Conservation (phyloP, 129 eudicot species). For the Arctium lappa region DNA sequence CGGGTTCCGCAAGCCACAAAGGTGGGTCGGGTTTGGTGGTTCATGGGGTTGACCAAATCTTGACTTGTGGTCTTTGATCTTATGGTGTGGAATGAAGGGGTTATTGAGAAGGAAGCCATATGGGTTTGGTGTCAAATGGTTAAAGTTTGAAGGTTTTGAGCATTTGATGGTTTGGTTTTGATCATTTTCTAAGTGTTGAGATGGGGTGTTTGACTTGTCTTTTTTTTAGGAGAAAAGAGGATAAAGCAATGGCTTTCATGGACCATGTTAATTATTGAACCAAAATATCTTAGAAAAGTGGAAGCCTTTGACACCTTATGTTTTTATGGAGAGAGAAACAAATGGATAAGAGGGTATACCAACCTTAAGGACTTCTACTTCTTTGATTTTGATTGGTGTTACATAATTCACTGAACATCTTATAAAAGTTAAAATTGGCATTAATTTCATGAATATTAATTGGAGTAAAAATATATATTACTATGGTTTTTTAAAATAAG, state of each 20-base stretch:
- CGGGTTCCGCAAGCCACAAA: constrained; percentile 35
- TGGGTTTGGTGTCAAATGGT: constrained; percentile 23
- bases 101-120: constrained; percentile 54
- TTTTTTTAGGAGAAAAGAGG: constrained; percentile 23
- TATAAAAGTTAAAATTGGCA: background rate
- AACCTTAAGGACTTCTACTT: background rate
- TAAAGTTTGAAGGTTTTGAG: constrained; percentile 19
- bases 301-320: constrained; percentile 16
- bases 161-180: constrained; percentile 5
- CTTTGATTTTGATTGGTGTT: background rate
- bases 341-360: constrained; percentile 28
- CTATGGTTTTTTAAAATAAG: background rate
- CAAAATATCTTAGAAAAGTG: constrained; percentile 38
- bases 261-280: constrained; percentile 14
- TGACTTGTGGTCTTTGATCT: constrained; percentile 20
- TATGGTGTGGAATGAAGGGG: constrained; percentile 28
- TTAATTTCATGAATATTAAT: background rate
- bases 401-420: background rate
- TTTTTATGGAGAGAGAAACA: constrained; percentile 10
- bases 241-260: constrained; percentile 19
- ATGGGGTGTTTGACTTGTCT: constrained; percentile 11
- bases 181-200: constrained; percentile 4
- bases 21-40: constrained; percentile 20
- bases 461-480: background rate
- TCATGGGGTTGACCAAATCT: constrained; percentile 24